Conservation (phyloP, 1,284 basidiomycete genomes). For the Tremellales sp. region DNA sequence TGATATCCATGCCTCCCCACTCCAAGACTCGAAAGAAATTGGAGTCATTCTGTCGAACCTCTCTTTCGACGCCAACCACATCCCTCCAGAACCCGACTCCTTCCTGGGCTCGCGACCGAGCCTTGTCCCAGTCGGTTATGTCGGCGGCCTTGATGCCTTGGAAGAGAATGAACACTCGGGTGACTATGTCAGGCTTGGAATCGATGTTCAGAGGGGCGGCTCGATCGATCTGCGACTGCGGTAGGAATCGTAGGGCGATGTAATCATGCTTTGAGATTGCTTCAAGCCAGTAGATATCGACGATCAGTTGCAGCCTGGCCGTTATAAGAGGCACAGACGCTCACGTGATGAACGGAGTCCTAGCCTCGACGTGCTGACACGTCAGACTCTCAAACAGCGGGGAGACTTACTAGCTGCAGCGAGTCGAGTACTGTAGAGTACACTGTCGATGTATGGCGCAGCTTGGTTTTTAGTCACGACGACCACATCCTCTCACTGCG, state of each 20-base stretch:
- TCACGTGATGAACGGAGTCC: not conserved
- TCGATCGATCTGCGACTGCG: not conserved
- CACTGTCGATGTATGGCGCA: too few species aligned
- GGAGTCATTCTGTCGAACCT: not conserved
- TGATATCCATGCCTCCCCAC: not conserved
- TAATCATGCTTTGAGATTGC: not conserved
- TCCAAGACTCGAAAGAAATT: not conserved
- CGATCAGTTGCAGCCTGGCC: not conserved
- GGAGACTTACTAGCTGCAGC: too few species aligned
- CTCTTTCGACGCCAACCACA: not conserved
- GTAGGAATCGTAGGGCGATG: not conserved
- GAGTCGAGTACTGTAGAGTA: too few species aligned
- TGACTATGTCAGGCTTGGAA: not conserved
- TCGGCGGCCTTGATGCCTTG: not conserved
- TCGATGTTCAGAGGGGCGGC: not conserved
- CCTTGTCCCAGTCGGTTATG: not conserved
- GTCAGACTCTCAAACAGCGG: too few species aligned
- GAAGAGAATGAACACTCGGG: not conserved
- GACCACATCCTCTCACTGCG: too few species aligned
- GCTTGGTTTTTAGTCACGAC: too few species aligned
- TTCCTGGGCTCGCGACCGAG: not conserved
- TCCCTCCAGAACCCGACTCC: not conserved
- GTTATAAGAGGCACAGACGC: not conserved
- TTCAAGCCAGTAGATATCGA: not conserved
- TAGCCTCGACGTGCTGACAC: not conserved